These are phyloP conservation scores for Heliamphora pulchella DNA, from an alignment of 179 eudicot species.

Conservation along the genomic window DNA sequence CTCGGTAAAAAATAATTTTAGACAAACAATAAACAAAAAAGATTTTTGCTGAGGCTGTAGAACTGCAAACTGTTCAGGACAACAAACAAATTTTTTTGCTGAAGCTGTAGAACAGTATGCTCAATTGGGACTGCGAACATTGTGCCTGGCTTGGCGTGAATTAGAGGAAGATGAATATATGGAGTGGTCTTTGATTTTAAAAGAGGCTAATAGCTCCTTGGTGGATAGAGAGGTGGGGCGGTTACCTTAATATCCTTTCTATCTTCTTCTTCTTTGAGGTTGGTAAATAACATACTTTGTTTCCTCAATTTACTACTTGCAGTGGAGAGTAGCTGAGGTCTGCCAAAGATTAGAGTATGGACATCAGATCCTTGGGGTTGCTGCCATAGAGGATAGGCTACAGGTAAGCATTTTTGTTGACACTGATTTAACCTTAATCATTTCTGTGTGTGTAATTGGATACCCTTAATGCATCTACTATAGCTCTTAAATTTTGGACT, in stretches of 20 bases:
- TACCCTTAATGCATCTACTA: neutral
- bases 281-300: constrained; percentile 3
- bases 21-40: too few relatives aligned
- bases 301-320: constrained; percentile 25
- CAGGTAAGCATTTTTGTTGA: constrained; percentile 41
- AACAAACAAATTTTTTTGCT: constrained; percentile 53
- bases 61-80: constrained; percentile 41
- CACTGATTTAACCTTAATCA: constrained; percentile 2
- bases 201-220: constrained; percentile 88
- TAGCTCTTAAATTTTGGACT: constrained; percentile 4
- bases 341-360: constrained; percentile 85
- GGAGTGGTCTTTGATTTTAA: constrained; percentile 83
- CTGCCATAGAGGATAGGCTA: constrained; percentile 92
- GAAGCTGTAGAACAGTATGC: constrained; percentile 92
- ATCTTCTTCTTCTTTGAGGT: neutral
- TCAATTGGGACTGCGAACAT: constrained; percentile 84
- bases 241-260: neutral
- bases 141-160: constrained; percentile 94
- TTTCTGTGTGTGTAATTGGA: neutral
- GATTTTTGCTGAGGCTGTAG: too few relatives aligned
- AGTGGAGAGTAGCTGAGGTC: constrained; percentile 97
- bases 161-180: constrained; percentile 72
- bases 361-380: constrained; percentile 84
- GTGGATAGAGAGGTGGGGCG: constrained; percentile 84
- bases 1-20: too few relatives aligned